Conservation (phyloP, 306 rosid genomes). For the Albizia julibrissin region DNA sequence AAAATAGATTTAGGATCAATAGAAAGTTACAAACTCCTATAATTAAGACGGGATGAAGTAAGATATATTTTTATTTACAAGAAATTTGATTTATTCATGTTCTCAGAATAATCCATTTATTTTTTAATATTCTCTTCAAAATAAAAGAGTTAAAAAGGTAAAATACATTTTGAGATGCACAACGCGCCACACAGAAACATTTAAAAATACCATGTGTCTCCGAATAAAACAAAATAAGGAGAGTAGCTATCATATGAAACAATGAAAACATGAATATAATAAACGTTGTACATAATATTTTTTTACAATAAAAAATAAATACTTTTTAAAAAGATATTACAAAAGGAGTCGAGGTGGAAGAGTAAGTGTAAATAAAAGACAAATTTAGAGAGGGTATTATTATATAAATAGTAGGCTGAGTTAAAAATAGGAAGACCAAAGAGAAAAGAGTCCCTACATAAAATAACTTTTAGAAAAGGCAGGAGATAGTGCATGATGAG, state of each 20-base stretch:
- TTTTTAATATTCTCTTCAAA: background rate
- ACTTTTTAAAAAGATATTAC: background rate
- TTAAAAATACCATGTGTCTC: background rate
- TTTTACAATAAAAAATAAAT: background rate
- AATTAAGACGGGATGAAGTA: no score
- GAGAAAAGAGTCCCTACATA: slow-evolving; percentile 47
- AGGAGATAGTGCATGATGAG: slow-evolving; percentile 47
- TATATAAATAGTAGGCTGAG: slow-evolving; percentile 24
- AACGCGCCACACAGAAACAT: no score
- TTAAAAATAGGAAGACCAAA: slow-evolving; percentile 21
- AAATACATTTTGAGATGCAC: background rate
- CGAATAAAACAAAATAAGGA: background rate
- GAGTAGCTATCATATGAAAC: background rate
- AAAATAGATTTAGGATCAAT: no score
- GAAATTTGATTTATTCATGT: background rate
- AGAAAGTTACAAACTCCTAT: no score
- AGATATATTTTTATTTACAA: background rate
- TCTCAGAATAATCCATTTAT: background rate
- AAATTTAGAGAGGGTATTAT: slow-evolving; percentile 25
- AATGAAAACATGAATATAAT: background rate
- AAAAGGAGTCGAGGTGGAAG: background rate
- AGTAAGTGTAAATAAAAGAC: slow-evolving; percentile 28
- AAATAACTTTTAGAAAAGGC: slow-evolving; percentile 44
- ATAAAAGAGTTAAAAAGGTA: background rate
- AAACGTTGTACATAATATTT: background rate